Conservation (phyloP, 2,329 filamentous ascomycete species). For the Arthroderma sp. region DNA sequence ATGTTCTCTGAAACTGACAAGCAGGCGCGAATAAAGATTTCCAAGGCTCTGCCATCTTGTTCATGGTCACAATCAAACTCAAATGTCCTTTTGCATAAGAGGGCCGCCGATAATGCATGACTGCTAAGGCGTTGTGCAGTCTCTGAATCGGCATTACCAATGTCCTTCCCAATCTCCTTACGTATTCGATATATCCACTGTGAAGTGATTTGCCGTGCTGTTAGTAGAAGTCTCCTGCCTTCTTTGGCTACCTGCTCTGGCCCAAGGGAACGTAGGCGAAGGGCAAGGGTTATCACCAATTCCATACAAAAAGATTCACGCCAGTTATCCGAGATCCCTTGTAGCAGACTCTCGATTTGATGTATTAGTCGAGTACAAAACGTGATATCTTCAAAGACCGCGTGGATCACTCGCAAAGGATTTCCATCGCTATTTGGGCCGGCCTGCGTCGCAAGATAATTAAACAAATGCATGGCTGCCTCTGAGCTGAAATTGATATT, state of each 20-base stretch:
- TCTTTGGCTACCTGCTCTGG: slow-evolving; percentile 8
- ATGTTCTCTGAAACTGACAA: no score
- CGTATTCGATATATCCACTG: slow-evolving; percentile 40
- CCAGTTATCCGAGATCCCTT: slow-evolving; percentile 42
- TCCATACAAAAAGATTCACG: slow-evolving; percentile 48
- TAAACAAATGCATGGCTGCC: slow-evolving; percentile 37
- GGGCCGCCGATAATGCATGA: slow-evolving; percentile 9
- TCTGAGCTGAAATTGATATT: slow-evolving; percentile 49
- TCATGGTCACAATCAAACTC: not conserved
- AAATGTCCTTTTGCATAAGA: slow-evolving; percentile 12
- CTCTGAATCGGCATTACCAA: slow-evolving; percentile 24
- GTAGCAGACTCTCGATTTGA: slow-evolving; percentile 36
- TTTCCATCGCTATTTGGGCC: slow-evolving; percentile 34
- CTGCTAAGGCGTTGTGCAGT: slow-evolving; percentile 12
- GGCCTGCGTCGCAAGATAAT: slow-evolving; percentile 41
- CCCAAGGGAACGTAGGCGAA: slow-evolving; percentile 28
- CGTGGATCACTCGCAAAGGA: slow-evolving; percentile 36
- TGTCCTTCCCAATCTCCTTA: slow-evolving; percentile 31
- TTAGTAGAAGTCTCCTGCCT: slow-evolving; percentile 24
- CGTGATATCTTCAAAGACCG: slow-evolving; percentile 33
- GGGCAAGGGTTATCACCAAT: slow-evolving; percentile 38
- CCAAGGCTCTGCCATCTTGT: no score
- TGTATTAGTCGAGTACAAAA: slow-evolving; percentile 40
- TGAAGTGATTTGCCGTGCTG: slow-evolving; percentile 32
- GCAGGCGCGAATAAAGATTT: no score